These are phyloP conservation scores for Russula sp. DNA, from an alignment of 768 basidiomycete genomes.

Conservation along the genomic window DNA sequence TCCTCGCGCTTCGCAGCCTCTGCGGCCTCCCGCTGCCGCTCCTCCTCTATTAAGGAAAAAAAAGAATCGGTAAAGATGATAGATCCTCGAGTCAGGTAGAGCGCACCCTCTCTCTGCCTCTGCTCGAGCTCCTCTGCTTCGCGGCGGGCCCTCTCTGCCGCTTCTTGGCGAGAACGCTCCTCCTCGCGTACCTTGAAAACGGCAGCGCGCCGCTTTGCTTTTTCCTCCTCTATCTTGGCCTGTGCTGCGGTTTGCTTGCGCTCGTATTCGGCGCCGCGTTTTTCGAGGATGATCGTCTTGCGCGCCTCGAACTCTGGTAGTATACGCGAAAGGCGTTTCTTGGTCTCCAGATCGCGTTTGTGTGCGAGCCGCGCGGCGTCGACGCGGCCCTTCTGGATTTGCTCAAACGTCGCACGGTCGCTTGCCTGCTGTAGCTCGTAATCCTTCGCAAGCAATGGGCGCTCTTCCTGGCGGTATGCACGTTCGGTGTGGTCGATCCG, in stretches of 20 bases:
- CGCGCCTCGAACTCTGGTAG: conserved; percentile 57
- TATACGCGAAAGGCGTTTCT: conserved; percentile 70
- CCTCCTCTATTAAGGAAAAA: conserved; percentile 28
- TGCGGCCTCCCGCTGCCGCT: conserved; percentile 27
- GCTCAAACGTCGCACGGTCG: conserved; percentile 67
- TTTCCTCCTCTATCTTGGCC: conserved; percentile 78
- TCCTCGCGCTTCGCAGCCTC: conserved; percentile 47
- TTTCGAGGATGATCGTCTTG: conserved; percentile 47
- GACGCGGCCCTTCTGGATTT: conserved; percentile 49
- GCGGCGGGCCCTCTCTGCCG: conserved; percentile 33
- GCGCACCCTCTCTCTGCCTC: conserved; percentile 48
- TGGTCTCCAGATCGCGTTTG: conserved; percentile 62
- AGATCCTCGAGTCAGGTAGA: not conserved
- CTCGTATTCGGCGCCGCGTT: conserved; percentile 60
- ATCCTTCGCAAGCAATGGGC: conserved; percentile 77
- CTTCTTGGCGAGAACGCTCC: conserved; percentile 40
- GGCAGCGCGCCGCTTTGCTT: conserved; percentile 57
- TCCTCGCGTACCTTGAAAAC: conserved; percentile 57
- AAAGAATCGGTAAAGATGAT: not conserved
- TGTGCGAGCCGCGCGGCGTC: conserved; percentile 54
- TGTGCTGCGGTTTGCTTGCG: conserved; percentile 50
- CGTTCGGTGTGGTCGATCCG: conserved; percentile 94
- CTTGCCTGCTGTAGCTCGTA: conserved; percentile 78
- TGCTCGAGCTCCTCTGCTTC: conserved; percentile 40
- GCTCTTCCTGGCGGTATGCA: conserved; percentile 90